Conservation (phyloP, 768 basidiomycete genomes). For the Sarcomyxa edulis region DNA sequence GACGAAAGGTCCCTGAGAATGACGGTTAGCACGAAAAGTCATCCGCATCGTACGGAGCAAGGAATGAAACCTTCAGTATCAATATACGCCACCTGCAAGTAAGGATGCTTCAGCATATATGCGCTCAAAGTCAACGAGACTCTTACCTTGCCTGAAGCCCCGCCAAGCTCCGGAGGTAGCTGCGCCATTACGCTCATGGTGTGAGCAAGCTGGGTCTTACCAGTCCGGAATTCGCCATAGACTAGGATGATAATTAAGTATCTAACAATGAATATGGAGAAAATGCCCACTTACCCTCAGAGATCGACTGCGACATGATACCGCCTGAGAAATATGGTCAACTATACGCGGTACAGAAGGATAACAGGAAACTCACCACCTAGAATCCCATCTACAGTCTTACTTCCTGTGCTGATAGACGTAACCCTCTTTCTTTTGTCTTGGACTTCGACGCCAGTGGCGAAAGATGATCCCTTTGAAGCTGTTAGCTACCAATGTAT, state of each 20-base stretch:
- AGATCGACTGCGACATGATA: conserved; percentile 88
- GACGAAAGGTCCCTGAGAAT: conserved; percentile 79
- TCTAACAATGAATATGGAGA: neutral
- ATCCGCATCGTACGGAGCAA: too few species aligned
- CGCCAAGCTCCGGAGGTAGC: conserved; percentile 84
- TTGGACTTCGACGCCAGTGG: conserved; percentile 87
- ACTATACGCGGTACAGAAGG: neutral
- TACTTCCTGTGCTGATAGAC: conserved; percentile 89
- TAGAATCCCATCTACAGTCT: conserved; percentile 82
- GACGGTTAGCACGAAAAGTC: conserved; percentile 12
- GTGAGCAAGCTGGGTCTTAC: conserved; percentile 93
- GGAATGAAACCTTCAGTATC: conserved; percentile 69
- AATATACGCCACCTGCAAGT: conserved; percentile 75
- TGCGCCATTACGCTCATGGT: conserved; percentile 92
- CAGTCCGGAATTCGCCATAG: conserved; percentile 94
- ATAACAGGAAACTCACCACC: conserved; percentile 54
- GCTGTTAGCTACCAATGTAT: conserved; percentile 1
- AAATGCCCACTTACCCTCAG: conserved; percentile 55
- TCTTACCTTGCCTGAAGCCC: conserved; percentile 79
- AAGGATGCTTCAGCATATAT: neutral
- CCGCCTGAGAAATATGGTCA: conserved; percentile 49
- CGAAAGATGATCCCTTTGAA: conserved; percentile 80
- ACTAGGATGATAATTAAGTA: conserved; percentile 38
- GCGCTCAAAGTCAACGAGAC: conserved; percentile 1
- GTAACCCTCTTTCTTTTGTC: conserved; percentile 79